A percentile compares a stretch with the other conserved stretches of the same genome.
Conservation (phyloP, 2,329 filamentous ascomycete species). For the Byssoonygena ceratinophila region DNA sequence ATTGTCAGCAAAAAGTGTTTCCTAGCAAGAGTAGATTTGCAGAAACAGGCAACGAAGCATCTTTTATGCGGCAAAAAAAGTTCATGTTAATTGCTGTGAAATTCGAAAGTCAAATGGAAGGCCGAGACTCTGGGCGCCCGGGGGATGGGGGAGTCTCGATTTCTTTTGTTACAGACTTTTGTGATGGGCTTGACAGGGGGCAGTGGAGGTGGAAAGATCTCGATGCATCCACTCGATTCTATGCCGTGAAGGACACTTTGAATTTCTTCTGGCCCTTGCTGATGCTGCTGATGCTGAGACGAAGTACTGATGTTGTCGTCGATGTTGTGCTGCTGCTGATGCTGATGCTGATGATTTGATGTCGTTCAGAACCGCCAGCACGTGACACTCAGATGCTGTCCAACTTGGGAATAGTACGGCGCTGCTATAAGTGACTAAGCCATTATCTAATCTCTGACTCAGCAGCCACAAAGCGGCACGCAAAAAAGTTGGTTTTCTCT, state of each 20-base stretch:
- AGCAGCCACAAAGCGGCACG: not conserved
- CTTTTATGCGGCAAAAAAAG: not conserved
- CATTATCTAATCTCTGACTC: not conserved
- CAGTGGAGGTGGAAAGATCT: too few relatives aligned
- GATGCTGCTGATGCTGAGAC: too few relatives aligned
- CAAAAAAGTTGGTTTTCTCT: conserved; percentile 2
- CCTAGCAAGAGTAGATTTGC: not conserved
- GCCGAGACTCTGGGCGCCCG: not conserved
- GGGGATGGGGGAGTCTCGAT: not conserved
- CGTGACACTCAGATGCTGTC: not conserved
- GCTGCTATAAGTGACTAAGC: not conserved
- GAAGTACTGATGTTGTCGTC: too few relatives aligned
- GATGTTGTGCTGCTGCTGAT: too few relatives aligned
- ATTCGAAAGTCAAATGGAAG: conserved; percentile 4
- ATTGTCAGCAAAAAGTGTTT: not conserved
- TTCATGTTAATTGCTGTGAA: not conserved
- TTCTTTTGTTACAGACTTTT: not conserved
- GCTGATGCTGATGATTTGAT: too few relatives aligned
- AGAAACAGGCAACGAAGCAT: not conserved
- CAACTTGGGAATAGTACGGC: not conserved
- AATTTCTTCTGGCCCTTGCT: too few relatives aligned
- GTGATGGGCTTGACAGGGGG: not conserved
- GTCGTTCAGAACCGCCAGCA: not conserved
- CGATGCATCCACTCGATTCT: too few relatives aligned
- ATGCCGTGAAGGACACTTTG: too few relatives aligned